Evolutionary conservation across 2,329 filamentous ascomycete genomes (phyloP).

Genomic region (Geoglossum cookeanum): DNA sequence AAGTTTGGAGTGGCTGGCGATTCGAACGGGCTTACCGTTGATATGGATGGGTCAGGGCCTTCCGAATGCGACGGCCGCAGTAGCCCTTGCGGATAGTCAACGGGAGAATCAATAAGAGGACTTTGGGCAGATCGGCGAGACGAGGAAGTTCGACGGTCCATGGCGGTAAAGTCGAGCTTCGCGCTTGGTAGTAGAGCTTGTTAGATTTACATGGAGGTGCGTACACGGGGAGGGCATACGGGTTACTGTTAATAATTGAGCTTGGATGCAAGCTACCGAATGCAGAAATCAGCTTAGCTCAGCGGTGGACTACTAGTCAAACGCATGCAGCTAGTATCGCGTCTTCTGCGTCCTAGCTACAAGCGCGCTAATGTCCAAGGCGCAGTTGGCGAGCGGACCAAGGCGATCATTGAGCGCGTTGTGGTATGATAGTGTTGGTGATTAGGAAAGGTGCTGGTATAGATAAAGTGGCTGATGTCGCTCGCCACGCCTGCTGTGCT

Average conservation of each 20-base stretch:
- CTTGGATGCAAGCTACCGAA: not conserved
- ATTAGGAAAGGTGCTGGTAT: not conserved
- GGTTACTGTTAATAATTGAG: not conserved
- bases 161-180: not conserved
- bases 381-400: not conserved
- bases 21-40: constrained; percentile 3
- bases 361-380: not conserved
- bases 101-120: not conserved
- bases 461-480: not conserved
- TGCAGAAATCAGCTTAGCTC: not conserved
- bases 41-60: constrained; percentile 2
- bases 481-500: not conserved
- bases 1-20: constrained; percentile 3
- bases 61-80: not conserved
- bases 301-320: not conserved
- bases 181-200: not conserved
- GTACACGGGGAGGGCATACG: not conserved
- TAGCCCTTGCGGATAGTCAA: not conserved
- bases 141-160: not conserved
- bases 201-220: not conserved
- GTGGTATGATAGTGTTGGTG: not conserved
- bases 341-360: not conserved
- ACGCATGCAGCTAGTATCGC: not conserved
- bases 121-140: not conserved
- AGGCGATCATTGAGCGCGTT: not conserved